These are phyloP conservation scores for Candida sojae DNA, from an alignment of 1,139 yeast species.

Conservation along the genomic window DNA sequence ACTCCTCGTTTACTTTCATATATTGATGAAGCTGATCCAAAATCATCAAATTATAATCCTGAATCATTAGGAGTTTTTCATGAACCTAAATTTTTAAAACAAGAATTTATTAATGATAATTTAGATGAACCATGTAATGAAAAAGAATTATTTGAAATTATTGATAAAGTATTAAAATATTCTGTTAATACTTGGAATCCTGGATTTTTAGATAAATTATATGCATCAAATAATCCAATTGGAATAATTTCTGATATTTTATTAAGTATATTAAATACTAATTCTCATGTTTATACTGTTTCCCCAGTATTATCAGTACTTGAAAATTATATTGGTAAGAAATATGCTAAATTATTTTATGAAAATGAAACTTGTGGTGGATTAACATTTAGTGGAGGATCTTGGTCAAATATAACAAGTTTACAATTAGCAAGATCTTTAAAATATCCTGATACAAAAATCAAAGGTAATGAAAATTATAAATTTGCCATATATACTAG, in stretches of 20 bases:
- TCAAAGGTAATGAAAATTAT: constrained; percentile 52
- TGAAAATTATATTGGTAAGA: constrained; percentile 67
- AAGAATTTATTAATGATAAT: constrained; percentile 20
- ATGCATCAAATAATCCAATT: constrained; percentile 82
- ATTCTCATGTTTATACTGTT: constrained; percentile 84
- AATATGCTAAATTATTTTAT: constrained; percentile 69
- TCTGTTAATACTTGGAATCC: constrained; percentile 88
- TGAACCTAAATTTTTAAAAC: constrained; percentile 35
- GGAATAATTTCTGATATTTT: constrained; percentile 77
- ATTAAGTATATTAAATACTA: constrained; percentile 73
- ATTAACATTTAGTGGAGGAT: constrained; percentile 83
- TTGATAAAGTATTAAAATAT: constrained; percentile 61
- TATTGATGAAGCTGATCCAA: constrained; percentile 37
- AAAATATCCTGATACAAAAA: constrained; percentile 69
- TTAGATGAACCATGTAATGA: constrained; percentile 20
- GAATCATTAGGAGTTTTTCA: constrained; percentile 42
- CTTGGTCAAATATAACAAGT: constrained; percentile 82
- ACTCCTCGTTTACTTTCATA: constrained; percentile 41
- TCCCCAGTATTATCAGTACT: constrained; percentile 79
- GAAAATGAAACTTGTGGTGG: constrained; percentile 65
- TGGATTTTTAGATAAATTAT: constrained; percentile 81
- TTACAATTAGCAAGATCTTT: constrained; percentile 75
- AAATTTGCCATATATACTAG: constrained; percentile 74
- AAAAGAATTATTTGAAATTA: constrained; percentile 41
- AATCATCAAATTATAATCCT: constrained; percentile 23